A percentile compares a stretch with the other conserved stretches of the same genome.
These are phyloP conservation scores for Starmera pachycereana DNA, from an alignment of 805 yeast genomes.

Conservation along the genomic window DNA sequence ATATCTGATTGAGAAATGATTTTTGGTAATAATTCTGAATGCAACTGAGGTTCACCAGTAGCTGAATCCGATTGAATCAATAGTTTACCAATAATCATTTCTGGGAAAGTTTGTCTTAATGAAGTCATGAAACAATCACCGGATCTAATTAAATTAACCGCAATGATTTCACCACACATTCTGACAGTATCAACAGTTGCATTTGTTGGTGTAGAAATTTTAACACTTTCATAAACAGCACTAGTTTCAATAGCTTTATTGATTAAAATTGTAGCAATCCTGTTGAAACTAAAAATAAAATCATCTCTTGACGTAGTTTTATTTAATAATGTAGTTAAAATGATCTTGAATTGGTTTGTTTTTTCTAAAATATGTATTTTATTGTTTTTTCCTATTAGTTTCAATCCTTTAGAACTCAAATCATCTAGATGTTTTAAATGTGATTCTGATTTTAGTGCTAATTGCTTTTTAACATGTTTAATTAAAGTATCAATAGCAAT, in stretches of 20 bases:
- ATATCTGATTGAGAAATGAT: conserved; percentile 15
- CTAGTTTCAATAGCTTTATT: conserved; percentile 54
- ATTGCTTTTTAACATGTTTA: conserved; percentile 66
- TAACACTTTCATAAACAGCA: conserved; percentile 26
- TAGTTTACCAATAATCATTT: conserved; percentile 69
- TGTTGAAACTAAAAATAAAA: conserved; percentile 77
- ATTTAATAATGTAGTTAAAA: conserved; percentile 61
- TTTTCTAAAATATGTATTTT: conserved; percentile 18
- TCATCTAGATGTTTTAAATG: conserved; percentile 57
- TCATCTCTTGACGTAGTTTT: conserved; percentile 52
- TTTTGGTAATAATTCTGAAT: conserved; percentile 63
- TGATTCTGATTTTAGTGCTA: conserved; percentile 48
- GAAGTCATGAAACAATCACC: conserved; percentile 90
- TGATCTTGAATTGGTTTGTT: conserved; percentile 60
- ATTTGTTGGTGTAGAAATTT: conserved; percentile 34
- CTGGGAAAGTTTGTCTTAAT: conserved; percentile 66
- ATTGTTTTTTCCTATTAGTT: neutral
- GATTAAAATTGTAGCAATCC: conserved; percentile 65
- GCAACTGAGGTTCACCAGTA: conserved; percentile 93
- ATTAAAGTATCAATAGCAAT: conserved; percentile 76
- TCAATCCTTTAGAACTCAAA: conserved; percentile 33
- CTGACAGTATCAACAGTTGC: conserved; percentile 16
- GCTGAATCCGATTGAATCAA: conserved; percentile 78
- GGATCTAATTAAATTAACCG: conserved; percentile 75
- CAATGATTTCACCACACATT: conserved; percentile 41